Conservation (phyloP, 1,284 basidiomycete genomes). For the Pseudozyma thailandica region DNA sequence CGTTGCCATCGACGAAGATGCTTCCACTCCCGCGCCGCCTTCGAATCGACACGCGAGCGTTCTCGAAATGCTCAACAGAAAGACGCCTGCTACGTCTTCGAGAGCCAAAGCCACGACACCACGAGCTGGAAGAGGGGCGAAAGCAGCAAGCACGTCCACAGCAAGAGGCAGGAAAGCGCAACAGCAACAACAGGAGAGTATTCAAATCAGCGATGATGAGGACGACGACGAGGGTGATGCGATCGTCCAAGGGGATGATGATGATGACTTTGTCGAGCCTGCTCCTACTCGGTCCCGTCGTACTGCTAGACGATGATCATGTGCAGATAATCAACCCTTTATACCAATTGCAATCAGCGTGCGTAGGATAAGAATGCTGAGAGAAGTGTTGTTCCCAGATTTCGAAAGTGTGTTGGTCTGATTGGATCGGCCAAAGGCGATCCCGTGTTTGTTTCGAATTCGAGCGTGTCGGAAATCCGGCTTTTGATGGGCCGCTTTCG, state of each 20-base stretch:
- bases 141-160: not conserved
- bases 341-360: no score
- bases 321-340: no score
- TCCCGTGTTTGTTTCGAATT: no score
- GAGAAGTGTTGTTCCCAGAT: no score
- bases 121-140: not conserved
- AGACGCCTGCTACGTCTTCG: slow-evolving; percentile 1
- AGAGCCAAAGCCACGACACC: not conserved
- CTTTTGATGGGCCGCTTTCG: no score
- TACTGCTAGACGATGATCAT: no score
- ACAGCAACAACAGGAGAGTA: slow-evolving; percentile 27
- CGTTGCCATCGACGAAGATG: slow-evolving; percentile 17
- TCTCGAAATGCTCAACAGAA: slow-evolving; percentile 32
- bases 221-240: slow-evolving; percentile 26
- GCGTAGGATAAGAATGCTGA: no score
- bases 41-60: slow-evolving; percentile 28
- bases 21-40: slow-evolving; percentile 19
- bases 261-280: slow-evolving; percentile 43
- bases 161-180: slow-evolving; percentile 6
- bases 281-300: slow-evolving; percentile 5
- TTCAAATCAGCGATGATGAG: slow-evolving; percentile 40
- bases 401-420: no score
- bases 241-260: slow-evolving; percentile 24
- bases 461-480: no score
- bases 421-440: no score